Conservation (phyloP, 345 rosid species). For the Eucalyptus sp. region DNA sequence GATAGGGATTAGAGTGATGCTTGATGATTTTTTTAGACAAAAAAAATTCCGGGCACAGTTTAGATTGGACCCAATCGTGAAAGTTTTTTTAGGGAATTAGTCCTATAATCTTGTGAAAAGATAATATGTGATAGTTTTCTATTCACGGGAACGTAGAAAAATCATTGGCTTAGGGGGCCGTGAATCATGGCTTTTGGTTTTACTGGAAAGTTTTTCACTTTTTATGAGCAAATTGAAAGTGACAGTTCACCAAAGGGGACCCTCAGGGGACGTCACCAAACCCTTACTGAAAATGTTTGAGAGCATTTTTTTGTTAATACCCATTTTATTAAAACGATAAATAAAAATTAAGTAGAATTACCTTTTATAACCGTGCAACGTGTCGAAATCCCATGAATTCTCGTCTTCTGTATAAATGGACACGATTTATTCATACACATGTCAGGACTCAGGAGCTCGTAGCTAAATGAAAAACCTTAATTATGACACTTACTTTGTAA, state of each 20-base stretch:
- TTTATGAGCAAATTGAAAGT: neutral
- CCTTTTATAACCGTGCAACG: neutral
- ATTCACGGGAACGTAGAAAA: neutral
- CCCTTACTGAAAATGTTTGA: neutral
- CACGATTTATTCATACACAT: neutral
- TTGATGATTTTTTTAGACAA: neutral
- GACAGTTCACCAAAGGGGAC: neutral
- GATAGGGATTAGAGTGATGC: neutral
- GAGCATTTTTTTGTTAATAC: neutral
- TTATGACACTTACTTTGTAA: neutral
- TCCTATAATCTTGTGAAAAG: neutral
- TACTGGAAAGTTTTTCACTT: neutral
- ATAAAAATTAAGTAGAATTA: neutral
- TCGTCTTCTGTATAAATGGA: neutral
- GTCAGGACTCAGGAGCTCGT: neutral
- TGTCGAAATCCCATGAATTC: neutral
- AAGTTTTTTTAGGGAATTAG: neutral
- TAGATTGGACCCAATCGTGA: neutral
- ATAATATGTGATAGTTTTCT: neutral
- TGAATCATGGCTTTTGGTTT: neutral
- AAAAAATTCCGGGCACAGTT: neutral
- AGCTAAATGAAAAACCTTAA: neutral
- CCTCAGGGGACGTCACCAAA: neutral
- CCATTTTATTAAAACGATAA: neutral
- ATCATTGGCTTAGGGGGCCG: neutral